Evolutionary conservation across 192 early-diverging fungal species (phyloP), one percentile per base, ranked within the genome.

Genomic region (Haplosporangium gracile): DNA sequence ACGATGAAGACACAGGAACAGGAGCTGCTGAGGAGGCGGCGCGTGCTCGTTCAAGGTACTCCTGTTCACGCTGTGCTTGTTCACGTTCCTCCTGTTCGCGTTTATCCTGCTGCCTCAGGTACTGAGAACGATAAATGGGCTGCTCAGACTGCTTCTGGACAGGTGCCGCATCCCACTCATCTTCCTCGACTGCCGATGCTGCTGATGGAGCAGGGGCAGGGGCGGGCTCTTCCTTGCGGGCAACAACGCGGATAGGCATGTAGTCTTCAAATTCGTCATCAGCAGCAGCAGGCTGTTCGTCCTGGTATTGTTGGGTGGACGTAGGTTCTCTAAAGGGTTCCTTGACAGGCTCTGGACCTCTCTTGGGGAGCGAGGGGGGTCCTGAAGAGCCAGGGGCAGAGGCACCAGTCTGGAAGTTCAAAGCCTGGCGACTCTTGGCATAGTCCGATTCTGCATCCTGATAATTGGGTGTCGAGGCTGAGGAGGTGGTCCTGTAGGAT

Each of bases 391-490:
- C 51, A 8, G 78, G 72, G n/a, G 68, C 7, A 8, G 82, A 70
- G 4, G 72, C 70, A 24, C 84, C 84, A 26, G 79, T 81, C 38
- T 86, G 84, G 72, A 81, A 86, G 13, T 75, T 77, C 13, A 86
- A 79, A 5, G 84, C 79, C 68, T 86, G 84, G 2, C 84, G 84
- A 75, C 75, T 81, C 53, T 53, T 86, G 34, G 75, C 72, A 57
- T 68, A 86, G 0, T 80, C 79, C n/a, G 84, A 77, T 39, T 86
- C 79, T 51, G 79, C 70, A 78, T 86, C 84, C 4, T 73, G 78
- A 18, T 60, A 6, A 49, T 72, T 55, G 29, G 49, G 10, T 32
- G 81, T 8, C 5, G 74, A 75, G 4, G 53, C 60, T 4, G 69
- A 55, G 16, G 83, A 73, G 10, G 57, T 47, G 15, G 77, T 36